Base-by-base conservation (phyloP, 176 grass and related monocot genomes). In the Paspalum vaginatum region DNA sequence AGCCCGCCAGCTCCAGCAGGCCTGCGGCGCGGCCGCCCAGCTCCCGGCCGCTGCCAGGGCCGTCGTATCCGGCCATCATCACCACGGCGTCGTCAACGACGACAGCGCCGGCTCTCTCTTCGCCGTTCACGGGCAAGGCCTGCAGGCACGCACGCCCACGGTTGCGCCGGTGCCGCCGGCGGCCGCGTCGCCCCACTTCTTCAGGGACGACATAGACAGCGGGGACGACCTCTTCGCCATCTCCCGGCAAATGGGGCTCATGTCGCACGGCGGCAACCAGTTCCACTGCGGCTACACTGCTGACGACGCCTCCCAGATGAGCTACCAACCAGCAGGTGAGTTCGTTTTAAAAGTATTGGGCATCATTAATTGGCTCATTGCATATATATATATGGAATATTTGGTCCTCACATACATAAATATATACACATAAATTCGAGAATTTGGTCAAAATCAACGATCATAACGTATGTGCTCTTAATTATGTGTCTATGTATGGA, bases 1-100 rank as follows among this genome's bases (percentile, higher is more conserved):
- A 18, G 87, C 87, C 3, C 81, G 87, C 42, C 81, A 88, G 87
- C 81, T 84, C 61, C 87, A 88, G 81, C 87, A 88, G 69, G 70
- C 81, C 7, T 85, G 66, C 21, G 53, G 8, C 21, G 75, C 26
- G 11, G 50, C 26, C 2, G 15, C 47, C 5, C 40, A 47, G 61
- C 15, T 13, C 32, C 41, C 20, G 2, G 7, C 61, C 1, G 38
- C 13, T 13, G 4, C 22, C 14, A 47, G 49, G 1, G 8, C 5
- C 17, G 42, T 11, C 50, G 65, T 32, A 3, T 32, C 10, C 32
- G 57, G 5, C 14, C 46, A 9, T 8, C 32, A 22, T 10, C 50
- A 16, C 47, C 39, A 57, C 58, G 65, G 20, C 14, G 11, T 43
- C 14, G 11, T 43, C 42, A 70, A 39, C 62, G 49, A 79, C 37